Base-by-base conservation (phyloP, 192 early-diverging fungal genomes). In the Backusella tarrabulga region DNA sequence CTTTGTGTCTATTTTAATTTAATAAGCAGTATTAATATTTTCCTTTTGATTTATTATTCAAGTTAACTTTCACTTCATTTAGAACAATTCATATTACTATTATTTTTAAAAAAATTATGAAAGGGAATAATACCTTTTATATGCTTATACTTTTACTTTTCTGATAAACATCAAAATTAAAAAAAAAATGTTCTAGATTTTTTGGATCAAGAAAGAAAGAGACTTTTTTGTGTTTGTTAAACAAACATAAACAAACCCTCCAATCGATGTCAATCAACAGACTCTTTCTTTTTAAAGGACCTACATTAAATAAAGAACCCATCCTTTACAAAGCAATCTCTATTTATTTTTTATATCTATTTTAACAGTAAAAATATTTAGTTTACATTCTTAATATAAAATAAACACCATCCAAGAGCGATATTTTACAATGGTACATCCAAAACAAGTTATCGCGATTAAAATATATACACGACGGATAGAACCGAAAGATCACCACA, bases 241-340 rank as follows among this genome's bases (percentile, higher is more conserved):
- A 60, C 21, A 63, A 63, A 29, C 8, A 63, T 29, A 63, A 63
- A 63, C 56, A 63, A 63, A 63, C 56, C 56, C 56, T 63, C 56
- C 56, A 63, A 63, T 63, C 56, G 56, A 63, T 29, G 56, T 26
- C 56, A 23, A 63, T 63, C 56, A 29, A 63, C 56, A 63, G 54
- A 23, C n/a, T 60, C 17, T 63, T 26, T 63, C 8, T 63, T 63
- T 63, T 63, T 56, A 56, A 11, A 56, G 7, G 42, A 44, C 0
- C 42, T 14, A 44, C 4, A 44, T 32, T 19, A 44, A 44, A 44
- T 44, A 17, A 14, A 44, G 15, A 44, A 44, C 4, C 14, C 42
- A 44, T 14, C 12, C 15, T 44, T 14, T 44, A 17, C 15, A 17
- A 5, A 44, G 15, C 4, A 1, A 44, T 44, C 42, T 17, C 42